Conservation (phyloP, 164 flowering plant species). For the Tetrastigma voinierianum region DNA sequence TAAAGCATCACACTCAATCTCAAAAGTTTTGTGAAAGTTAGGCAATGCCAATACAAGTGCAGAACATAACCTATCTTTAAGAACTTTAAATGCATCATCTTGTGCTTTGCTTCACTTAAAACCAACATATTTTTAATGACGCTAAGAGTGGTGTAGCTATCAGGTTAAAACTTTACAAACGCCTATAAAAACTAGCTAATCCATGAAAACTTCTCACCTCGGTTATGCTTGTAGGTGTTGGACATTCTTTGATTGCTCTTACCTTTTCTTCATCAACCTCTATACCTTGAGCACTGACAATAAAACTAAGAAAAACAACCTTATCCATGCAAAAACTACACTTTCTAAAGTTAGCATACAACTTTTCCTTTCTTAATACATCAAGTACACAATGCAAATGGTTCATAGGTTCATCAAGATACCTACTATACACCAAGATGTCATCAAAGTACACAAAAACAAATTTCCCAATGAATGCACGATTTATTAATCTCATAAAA, state of each 20-base stretch:
- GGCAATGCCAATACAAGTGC: background rate
- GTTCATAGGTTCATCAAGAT: background rate
- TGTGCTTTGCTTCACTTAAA: constrained; percentile 2
- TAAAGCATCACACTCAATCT: background rate
- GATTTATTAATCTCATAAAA: constrained; percentile 5
- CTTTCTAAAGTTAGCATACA: constrained; percentile 1
- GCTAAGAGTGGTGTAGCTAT: background rate
- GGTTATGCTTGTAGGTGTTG: background rate
- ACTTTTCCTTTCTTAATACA: constrained; percentile 3
- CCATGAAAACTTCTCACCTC: constrained; percentile 5
- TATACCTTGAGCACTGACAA: background rate
- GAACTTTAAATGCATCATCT: background rate
- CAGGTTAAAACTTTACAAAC: background rate
- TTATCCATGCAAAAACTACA: constrained; percentile 3
- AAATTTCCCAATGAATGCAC: background rate
- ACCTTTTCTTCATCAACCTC: constrained; percentile 1
- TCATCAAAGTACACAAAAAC: background rate
- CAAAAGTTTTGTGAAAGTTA: constrained; percentile 1
- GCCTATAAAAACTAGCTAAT: constrained; percentile 1
- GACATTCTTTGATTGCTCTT: constrained; percentile 1
- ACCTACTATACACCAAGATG: constrained; percentile 2
- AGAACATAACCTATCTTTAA: constrained; percentile 1
- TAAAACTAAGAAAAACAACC: constrained; percentile 3
- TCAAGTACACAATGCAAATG: background rate
- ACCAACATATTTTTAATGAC: background rate